A percentile compares a stretch with the other conserved stretches of the same genome.
Evolutionary conservation across 176 grass and related monocot genomes (phyloP).

Genomic region (Paspalum notatum): DNA sequence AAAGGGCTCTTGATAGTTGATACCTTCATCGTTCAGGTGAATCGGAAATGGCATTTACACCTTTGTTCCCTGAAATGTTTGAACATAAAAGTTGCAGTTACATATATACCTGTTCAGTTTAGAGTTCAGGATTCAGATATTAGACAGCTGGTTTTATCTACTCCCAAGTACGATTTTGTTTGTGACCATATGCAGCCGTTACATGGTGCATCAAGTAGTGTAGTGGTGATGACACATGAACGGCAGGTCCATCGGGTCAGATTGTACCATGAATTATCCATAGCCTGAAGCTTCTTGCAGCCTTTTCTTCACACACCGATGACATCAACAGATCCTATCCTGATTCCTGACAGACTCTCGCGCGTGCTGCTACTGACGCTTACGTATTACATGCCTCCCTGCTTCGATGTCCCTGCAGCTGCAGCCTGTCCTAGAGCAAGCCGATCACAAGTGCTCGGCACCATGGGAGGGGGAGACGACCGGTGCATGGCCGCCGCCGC

Average conservation of each 20-base stretch:
- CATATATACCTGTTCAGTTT: not conserved
- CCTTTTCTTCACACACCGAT: constrained; percentile 52
- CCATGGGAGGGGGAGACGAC: constrained; percentile 54
- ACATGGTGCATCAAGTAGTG: not conserved
- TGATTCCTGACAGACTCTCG: constrained; percentile 42
- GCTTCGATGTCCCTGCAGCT: constrained; percentile 6
- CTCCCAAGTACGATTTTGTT: not conserved
- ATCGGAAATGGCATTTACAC: constrained; percentile 13
- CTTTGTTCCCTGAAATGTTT: not conserved
- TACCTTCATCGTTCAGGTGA: constrained; percentile 17
- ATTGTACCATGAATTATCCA: constrained; percentile 37
- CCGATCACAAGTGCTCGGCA: constrained; percentile 25
- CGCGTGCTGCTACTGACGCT: constrained; percentile 33
- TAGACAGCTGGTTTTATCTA: not conserved
- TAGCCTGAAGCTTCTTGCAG: constrained; percentile 38
- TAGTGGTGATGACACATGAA: not conserved
- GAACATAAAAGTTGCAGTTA: not conserved
- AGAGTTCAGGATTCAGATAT: not conserved
- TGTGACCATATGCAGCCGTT: not conserved
- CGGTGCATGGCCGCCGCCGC: not conserved
- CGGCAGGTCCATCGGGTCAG: constrained; percentile 7
- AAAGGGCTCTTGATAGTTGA: not conserved
- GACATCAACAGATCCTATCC: constrained; percentile 48
- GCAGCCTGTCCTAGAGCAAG: constrained; percentile 18
- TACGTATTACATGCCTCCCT: constrained; percentile 5